These are phyloP conservation scores for Peronosclerospora sorghi DNA, from an alignment of 352 stramenopile genomes.

Conservation along the genomic window DNA sequence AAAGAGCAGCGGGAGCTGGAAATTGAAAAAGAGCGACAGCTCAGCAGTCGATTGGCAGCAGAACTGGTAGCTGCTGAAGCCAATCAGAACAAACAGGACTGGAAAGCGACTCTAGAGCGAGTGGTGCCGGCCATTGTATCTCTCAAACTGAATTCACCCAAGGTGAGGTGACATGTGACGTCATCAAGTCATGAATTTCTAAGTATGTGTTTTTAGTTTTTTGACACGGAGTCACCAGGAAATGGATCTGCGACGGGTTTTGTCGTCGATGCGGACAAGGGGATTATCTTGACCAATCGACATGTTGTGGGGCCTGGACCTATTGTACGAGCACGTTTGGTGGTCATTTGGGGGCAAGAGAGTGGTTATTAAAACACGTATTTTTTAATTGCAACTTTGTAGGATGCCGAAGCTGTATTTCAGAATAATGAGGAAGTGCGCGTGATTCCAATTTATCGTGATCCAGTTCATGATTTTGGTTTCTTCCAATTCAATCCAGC, in stretches of 20 bases:
- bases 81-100: constrained; percentile 57
- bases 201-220: constrained; percentile 79
- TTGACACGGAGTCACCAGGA: constrained; percentile 81
- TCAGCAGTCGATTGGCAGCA: constrained; percentile 51
- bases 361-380: not conserved
- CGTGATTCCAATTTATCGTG: constrained; percentile 86
- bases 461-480: constrained; percentile 90
- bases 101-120: constrained; percentile 77
- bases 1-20: constrained; percentile 57
- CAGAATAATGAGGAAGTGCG: constrained; percentile 91
- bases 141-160: constrained; percentile 83
- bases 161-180: constrained; percentile 24
- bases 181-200: no score
- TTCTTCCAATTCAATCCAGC: constrained; percentile 86
- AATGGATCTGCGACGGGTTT: constrained; percentile 88
- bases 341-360: not conserved
- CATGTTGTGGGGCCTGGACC: constrained; percentile 84
- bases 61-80: constrained; percentile 58
- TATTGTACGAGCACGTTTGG: constrained; percentile 36
- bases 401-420: constrained; percentile 86
- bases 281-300: constrained; percentile 90
- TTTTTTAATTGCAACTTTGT: not conserved
- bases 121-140: constrained; percentile 80
- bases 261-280: constrained; percentile 84
- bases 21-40: constrained; percentile 42